Evolutionary conservation across 2,329 filamentous ascomycete species (phyloP).

Genomic region (Fusarium sp.): DNA sequence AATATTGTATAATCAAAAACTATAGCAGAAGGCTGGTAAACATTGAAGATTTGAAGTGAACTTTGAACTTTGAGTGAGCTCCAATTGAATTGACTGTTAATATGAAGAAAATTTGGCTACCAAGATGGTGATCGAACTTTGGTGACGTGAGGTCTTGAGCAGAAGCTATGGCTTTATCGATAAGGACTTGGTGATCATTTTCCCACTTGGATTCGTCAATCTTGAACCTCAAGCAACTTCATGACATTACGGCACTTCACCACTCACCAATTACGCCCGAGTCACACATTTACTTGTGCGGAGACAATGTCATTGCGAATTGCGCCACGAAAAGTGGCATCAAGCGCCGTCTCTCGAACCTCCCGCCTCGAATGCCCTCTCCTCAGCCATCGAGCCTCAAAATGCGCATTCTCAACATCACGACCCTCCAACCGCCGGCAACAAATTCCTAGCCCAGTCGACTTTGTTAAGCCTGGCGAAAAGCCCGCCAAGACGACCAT

Average conservation of each 20-base stretch:
- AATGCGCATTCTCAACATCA: slow-evolving; percentile 19
- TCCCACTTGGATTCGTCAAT: neutral
- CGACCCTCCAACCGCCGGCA: neutral
- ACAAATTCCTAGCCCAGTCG: neutral
- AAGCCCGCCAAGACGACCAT: neutral
- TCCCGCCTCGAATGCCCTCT: neutral
- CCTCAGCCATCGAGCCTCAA: neutral
- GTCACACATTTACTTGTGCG: neutral
- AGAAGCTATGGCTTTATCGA: slow-evolving; percentile 28
- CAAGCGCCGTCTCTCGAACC: neutral
- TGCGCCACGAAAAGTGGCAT: neutral
- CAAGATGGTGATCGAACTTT: neutral
- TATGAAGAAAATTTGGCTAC: neutral
- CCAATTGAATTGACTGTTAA: neutral
- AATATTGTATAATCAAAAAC: slow-evolving; percentile 34
- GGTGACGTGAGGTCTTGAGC: neutral
- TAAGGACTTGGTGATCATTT: slow-evolving; percentile 26
- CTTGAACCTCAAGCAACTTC: neutral
- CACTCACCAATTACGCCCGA: neutral
- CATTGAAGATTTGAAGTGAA: neutral
- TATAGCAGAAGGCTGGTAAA: neutral
- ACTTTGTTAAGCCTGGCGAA: neutral
- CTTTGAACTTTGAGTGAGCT: neutral
- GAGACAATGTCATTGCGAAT: slow-evolving; percentile 4
- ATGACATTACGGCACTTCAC: neutral